Conservation (phyloP, 176 grass and related monocot species). For the Oryza brachyantha region DNA sequence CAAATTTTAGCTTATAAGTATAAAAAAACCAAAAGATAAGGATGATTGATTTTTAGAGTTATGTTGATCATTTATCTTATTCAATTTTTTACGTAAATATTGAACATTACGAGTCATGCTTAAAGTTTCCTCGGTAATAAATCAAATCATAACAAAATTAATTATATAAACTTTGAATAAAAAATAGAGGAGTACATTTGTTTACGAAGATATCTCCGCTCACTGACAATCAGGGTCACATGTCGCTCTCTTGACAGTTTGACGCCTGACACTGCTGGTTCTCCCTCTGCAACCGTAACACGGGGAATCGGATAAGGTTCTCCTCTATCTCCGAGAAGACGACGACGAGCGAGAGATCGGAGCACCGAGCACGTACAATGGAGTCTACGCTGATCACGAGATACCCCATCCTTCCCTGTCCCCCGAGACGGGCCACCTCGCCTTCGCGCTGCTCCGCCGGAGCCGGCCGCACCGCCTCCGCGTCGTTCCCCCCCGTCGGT, state of each 20-base stretch:
- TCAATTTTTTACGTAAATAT: too few relatives aligned
- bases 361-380: constrained; percentile 24
- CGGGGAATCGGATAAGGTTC: constrained; percentile 14
- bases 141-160: too few relatives aligned
- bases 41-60: too few relatives aligned
- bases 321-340: not conserved
- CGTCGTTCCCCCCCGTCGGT: constrained; percentile 25
- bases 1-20: too few relatives aligned
- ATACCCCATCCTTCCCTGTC: constrained; percentile 9
- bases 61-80: too few relatives aligned
- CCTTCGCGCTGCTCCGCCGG: not conserved
- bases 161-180: too few relatives aligned
- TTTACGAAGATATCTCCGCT: not conserved
- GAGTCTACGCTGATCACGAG: constrained; percentile 46
- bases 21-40: too few relatives aligned
- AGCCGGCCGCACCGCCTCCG: constrained; percentile 25
- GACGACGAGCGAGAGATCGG: not conserved
- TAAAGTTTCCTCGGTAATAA: too few relatives aligned
- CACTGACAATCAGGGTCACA: not conserved
- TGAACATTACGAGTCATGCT: too few relatives aligned
- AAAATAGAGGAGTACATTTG: too few relatives aligned
- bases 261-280: not conserved
- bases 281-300: not conserved
- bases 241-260: not conserved
- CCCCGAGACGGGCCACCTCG: not conserved